These are phyloP conservation scores for Blastomyces gilchristii DNA, from an alignment of 2,329 filamentous ascomycete species.

Conservation along the genomic window DNA sequence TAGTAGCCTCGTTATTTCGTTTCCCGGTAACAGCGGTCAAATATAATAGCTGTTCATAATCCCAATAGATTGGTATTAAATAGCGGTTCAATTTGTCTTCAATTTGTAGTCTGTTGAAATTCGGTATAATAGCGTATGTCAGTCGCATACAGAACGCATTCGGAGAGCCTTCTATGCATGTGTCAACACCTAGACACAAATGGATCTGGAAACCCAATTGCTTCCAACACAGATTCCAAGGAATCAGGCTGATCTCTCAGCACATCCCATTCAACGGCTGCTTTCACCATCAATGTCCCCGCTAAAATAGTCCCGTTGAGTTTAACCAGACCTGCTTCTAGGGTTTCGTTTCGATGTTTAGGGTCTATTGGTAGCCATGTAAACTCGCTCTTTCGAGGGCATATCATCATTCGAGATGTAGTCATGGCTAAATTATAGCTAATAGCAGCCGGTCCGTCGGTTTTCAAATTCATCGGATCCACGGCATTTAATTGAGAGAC, in stretches of 20 bases:
- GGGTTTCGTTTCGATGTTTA: slow-evolving; percentile 24
- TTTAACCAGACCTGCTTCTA: slow-evolving; percentile 33
- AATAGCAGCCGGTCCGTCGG: slow-evolving; percentile 32
- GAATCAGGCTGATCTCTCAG: slow-evolving; percentile 33
- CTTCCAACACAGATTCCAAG: slow-evolving; percentile 36
- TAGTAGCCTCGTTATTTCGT: neutral
- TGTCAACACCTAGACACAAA: neutral
- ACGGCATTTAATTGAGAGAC: slow-evolving; percentile 1
- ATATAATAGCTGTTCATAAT: neutral
- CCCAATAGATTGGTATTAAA: neutral
- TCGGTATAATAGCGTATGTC: neutral
- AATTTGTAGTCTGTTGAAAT: neutral
- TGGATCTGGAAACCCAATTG: slow-evolving; percentile 29
- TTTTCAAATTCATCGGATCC: slow-evolving; percentile 17
- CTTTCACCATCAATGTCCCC: slow-evolving; percentile 51
- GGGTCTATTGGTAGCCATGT: slow-evolving; percentile 32
- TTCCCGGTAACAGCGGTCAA: neutral
- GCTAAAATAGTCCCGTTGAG: slow-evolving; percentile 49
- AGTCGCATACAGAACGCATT: neutral
- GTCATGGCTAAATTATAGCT: slow-evolving; percentile 53
- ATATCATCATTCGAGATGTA: slow-evolving; percentile 43
- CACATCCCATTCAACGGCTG: slow-evolving; percentile 43
- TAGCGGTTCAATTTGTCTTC: neutral
- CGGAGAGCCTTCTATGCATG: neutral
- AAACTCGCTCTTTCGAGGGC: slow-evolving; percentile 41